phyloP scores from a whole-genome alignment of 2,329 filamentous ascomycete species.

The Cytospora chrysosperma region DNA sequence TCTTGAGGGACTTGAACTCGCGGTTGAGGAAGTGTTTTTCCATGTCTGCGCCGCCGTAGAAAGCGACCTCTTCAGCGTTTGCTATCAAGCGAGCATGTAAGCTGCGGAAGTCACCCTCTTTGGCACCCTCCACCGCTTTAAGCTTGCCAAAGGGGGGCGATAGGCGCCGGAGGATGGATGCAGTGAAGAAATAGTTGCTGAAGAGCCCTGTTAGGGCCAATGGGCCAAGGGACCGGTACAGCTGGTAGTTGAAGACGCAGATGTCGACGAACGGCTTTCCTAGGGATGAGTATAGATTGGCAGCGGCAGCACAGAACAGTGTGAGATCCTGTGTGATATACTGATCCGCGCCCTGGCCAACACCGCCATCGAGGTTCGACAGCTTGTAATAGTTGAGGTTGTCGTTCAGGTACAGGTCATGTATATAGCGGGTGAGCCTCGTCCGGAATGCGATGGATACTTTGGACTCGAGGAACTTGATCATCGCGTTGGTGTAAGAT shows the following conservation, averaged over 20 bases:
- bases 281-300: conserved; percentile 89
- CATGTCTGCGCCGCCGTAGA: conserved; percentile 93
- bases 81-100: conserved; percentile 90
- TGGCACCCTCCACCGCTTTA: conserved; percentile 91
- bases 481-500: conserved; percentile 98
- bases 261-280: conserved; percentile 98
- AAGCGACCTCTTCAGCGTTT: conserved; percentile 96
- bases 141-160: conserved; percentile 96
- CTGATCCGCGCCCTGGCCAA: conserved; percentile 90
- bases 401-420: conserved; percentile 93
- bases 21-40: conserved; percentile 90
- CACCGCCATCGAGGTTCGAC: conserved; percentile 85
- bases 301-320: conserved; percentile 88
- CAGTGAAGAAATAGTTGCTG: conserved; percentile 92
- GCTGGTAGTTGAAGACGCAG: conserved; percentile 96
- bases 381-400: conserved; percentile 97
- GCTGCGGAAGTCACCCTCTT: conserved; percentile 91
- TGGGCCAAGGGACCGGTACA: conserved; percentile 87
- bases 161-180: conserved; percentile 80
- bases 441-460: conserved; percentile 98
- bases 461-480: conserved; percentile 97
- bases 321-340: conserved; percentile 98
- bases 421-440: conserved; percentile 90
- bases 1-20: conserved; percentile 89
- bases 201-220: conserved; percentile 82